Evolutionary conservation across 2,329 filamentous ascomycete genomes (phyloP).

Genomic region (Venturia nashicola): DNA sequence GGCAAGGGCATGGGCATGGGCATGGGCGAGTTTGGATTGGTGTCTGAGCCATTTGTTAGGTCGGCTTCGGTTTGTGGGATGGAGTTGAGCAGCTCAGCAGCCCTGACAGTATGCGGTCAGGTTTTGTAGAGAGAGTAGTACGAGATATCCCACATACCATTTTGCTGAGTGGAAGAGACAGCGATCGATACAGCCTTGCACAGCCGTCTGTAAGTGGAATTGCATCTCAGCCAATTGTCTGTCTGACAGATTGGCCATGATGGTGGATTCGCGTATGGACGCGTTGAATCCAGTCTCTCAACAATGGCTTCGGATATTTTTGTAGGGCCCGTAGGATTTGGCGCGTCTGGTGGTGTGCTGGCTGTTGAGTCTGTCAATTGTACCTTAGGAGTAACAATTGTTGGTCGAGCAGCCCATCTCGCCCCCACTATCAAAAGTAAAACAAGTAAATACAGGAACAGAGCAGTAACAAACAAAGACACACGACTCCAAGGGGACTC

Average conservation of each 20-base stretch:
- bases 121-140: neutral
- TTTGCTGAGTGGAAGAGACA: conserved; percentile 94
- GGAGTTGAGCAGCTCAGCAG: conserved; percentile 82
- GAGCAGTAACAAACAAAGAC: neutral
- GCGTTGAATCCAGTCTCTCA: neutral
- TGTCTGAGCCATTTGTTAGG: conserved; percentile 39
- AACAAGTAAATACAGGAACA: neutral
- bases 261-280: neutral
- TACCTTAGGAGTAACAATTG: neutral
- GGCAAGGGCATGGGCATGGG: no score
- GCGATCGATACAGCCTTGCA: conserved; percentile 83
- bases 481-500: neutral
- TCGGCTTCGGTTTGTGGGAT: conserved; percentile 44
- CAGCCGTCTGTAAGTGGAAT: conserved; percentile 67
- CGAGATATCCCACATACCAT: conserved; percentile 48
- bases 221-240: conserved; percentile 48
- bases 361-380: neutral
- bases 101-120: conserved; percentile 45
- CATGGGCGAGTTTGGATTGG: conserved; percentile 46
- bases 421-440: neutral
- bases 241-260: conserved; percentile 20
- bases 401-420: neutral
- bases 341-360: neutral
- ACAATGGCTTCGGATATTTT: neutral
- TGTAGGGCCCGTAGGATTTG: neutral